Conservation (phyloP, 2,329 filamentous ascomycete species). For the Chalara sp. region DNA sequence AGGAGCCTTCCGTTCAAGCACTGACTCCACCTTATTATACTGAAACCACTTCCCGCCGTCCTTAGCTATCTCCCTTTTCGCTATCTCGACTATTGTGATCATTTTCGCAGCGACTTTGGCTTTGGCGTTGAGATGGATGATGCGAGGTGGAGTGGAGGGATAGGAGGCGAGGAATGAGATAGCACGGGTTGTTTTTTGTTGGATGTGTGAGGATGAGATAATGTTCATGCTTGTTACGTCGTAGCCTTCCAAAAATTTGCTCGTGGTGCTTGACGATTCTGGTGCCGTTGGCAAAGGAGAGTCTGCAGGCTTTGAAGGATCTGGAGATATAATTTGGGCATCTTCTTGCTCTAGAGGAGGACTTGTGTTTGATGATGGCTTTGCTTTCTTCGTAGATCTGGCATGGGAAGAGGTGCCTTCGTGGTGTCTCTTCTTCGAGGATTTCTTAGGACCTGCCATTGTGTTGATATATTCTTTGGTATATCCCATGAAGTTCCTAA, state of each 20-base stretch:
- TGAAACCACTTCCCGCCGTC: conserved; percentile 36
- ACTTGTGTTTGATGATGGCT: too few species aligned
- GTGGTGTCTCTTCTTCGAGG: too few species aligned
- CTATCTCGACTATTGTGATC: conserved; percentile 61
- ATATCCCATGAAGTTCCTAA: too few species aligned
- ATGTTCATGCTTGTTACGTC: conserved; percentile 46
- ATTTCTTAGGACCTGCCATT: too few species aligned
- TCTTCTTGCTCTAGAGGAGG: too few species aligned
- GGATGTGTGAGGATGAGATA: conserved; percentile 53
- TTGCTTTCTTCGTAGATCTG: too few species aligned
- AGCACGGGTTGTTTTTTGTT: conserved; percentile 25
- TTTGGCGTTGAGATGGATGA: conserved; percentile 27
- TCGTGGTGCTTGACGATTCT: background rate
- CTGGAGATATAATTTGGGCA: too few species aligned
- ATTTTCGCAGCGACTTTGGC: conserved; percentile 49
- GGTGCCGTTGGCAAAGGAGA: background rate
- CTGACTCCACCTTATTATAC: conserved; percentile 26
- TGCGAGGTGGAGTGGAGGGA: conserved; percentile 7
- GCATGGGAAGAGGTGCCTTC: too few species aligned
- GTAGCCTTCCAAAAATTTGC: conserved; percentile 14
- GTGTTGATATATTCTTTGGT: too few species aligned
- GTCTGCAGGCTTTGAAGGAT: too few species aligned
- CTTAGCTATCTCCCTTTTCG: conserved; percentile 47
- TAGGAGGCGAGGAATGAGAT: conserved; percentile 21
- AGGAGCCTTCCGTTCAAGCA: conserved; percentile 10